phyloP scores from a whole-genome alignment of 441 rosid species.

The Pelargonium exstipulatum region DNA sequence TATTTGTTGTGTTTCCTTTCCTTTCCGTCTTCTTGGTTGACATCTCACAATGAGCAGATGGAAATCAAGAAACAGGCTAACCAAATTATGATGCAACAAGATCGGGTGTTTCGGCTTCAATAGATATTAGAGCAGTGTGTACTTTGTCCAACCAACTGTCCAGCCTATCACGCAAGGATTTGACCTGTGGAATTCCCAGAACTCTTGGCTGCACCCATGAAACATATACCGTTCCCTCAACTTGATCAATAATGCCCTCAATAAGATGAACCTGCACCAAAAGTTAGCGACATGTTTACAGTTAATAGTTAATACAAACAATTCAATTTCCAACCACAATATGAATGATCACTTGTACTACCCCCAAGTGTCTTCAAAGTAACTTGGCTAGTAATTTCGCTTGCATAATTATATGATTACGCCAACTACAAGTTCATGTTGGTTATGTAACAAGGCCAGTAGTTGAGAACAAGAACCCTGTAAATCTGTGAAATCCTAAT shows the following conservation, averaged over 20 bases:
- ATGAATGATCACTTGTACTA: background rate
- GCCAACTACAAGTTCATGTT: too few relatives aligned
- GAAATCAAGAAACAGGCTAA: background rate
- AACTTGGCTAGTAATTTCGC: too few relatives aligned
- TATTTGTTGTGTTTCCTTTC: too few relatives aligned
- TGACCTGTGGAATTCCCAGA: conserved; percentile 76
- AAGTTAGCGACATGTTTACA: background rate
- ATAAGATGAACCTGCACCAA: conserved; percentile 74
- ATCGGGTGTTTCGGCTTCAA: conserved; percentile 96
- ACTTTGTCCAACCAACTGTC: conserved; percentile 78
- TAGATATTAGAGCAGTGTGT: conserved; percentile 59
- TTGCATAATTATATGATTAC: too few relatives aligned
- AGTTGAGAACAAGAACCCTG: too few relatives aligned
- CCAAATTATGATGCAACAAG: conserved; percentile 54
- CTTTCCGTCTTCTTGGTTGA: too few relatives aligned
- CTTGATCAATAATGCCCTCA: conserved; percentile 83
- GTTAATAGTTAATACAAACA: conserved; percentile 6
- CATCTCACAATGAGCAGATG: conserved; percentile 20
- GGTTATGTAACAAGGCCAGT: too few relatives aligned
- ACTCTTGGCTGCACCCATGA: conserved; percentile 99
- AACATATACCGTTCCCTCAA: conserved; percentile 78
- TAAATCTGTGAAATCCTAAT: too few relatives aligned
- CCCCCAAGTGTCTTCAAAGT: too few relatives aligned
- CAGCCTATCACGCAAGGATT: conserved; percentile 65
- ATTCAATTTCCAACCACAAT: background rate